Evolutionary conservation across 1,139 yeast species (phyloP).

Genomic region (Taphrina confusa): DNA sequence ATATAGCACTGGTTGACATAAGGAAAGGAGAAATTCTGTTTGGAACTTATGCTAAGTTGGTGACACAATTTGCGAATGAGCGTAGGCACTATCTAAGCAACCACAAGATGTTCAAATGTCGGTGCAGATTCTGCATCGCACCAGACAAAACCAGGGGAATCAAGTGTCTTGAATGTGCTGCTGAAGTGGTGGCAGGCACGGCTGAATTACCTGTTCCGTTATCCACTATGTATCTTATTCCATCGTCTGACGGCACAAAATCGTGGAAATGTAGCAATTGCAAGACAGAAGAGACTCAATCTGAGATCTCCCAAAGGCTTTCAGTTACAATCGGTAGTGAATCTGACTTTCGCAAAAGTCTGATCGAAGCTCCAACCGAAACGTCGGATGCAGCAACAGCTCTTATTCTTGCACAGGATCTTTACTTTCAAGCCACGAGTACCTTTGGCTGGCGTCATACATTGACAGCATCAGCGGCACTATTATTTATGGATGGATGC

Average conservation of each 20-base stretch:
- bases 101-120: slow-evolving; percentile 25
- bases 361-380: not conserved
- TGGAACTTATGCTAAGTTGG: slow-evolving; percentile 23
- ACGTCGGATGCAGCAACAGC: not conserved
- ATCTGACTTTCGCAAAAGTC: not conserved
- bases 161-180: not conserved
- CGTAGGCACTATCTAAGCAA: slow-evolving; percentile 2
- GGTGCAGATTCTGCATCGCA: not conserved
- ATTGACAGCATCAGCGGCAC: slow-evolving; percentile 4
- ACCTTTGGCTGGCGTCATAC: slow-evolving; percentile 11
- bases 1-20: slow-evolving; percentile 12
- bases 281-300: not conserved
- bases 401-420: not conserved
- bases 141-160: not conserved
- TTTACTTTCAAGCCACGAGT: not conserved
- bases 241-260: not conserved
- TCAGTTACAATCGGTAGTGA: not conserved
- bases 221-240: not conserved
- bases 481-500: not conserved
- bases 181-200: not conserved
- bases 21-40: slow-evolving; percentile 15
- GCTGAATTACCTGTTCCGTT: not conserved
- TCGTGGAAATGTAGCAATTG: not conserved
- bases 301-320: not conserved
- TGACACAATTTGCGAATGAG: not conserved